A percentile compares a stretch with the other conserved stretches of the same genome.
Conservation (phyloP, 2,329 filamentous ascomycete species). For the Claviceps monticola region DNA sequence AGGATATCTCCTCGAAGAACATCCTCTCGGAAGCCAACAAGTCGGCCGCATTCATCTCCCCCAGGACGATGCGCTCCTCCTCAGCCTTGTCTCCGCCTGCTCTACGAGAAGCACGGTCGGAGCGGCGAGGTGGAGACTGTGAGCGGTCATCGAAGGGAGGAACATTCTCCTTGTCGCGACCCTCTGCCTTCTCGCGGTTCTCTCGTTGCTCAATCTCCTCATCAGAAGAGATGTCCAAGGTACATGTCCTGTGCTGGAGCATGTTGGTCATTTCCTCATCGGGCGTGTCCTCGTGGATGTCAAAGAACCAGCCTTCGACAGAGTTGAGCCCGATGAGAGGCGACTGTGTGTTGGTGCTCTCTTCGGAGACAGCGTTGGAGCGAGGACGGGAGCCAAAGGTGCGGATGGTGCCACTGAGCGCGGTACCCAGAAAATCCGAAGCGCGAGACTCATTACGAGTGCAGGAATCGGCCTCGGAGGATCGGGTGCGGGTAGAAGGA, state of each 20-base stretch:
- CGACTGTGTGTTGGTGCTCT: constrained; percentile 10
- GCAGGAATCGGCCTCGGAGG: constrained; percentile 41
- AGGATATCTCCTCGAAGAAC: no score
- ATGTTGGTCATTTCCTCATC: constrained; percentile 87
- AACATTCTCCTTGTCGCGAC: constrained; percentile 83
- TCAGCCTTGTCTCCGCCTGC: constrained; percentile 44
- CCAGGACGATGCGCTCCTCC: constrained; percentile 49
- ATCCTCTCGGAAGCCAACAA: constrained; percentile 46
- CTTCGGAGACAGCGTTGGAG: constrained; percentile 18
- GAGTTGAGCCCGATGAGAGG: constrained; percentile 30
- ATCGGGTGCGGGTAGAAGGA: constrained; percentile 56
- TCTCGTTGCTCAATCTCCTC: constrained; percentile 54
- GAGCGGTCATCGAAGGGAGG: constrained; percentile 56
- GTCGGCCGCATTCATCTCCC: constrained; percentile 52
- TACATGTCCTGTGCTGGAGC: constrained; percentile 78
- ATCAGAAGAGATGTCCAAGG: constrained; percentile 80
- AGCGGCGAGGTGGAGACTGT: constrained; percentile 33
- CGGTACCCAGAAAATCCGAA: constrained; percentile 76
- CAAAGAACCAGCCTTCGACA: constrained; percentile 71
- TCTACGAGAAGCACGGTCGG: constrained; percentile 9
- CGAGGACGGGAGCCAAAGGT: constrained; percentile 36
- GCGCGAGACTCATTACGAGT: constrained; percentile 35
- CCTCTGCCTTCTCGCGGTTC: constrained; percentile 38
- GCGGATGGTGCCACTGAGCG: constrained; percentile 62
- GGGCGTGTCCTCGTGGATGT: constrained; percentile 83